phyloP scores from a whole-genome alignment of 31 red algal genomes.

The Odonthalia washingtoniensis region DNA sequence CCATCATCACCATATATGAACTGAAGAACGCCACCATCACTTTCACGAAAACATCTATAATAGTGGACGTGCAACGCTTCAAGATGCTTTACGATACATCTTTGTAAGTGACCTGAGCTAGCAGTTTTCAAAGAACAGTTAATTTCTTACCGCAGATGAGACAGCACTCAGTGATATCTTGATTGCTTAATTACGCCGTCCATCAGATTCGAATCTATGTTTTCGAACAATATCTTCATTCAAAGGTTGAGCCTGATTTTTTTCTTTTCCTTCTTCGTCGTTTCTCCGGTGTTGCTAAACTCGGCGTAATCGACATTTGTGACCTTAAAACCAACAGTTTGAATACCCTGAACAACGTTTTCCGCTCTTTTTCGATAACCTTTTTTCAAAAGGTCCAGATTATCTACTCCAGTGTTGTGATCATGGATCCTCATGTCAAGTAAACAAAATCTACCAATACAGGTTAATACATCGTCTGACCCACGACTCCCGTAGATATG shows the following conservation, averaged over 20 bases:
- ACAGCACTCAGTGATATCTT: conserved; percentile 76
- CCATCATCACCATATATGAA: conserved; percentile 99
- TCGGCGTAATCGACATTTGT: conserved; percentile 63
- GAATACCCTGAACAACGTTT: conserved; percentile 31
- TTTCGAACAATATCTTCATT: conserved; percentile 65
- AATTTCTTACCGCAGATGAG: conserved; percentile 76
- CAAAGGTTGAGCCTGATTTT: conserved; percentile 47
- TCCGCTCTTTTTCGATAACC: conserved; percentile 65
- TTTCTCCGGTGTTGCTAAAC: conserved; percentile 45
- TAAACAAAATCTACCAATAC: conserved; percentile 86
- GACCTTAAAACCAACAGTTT: conserved; percentile 45
- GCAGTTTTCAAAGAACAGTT: conserved; percentile 98
- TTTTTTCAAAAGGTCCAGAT: conserved; percentile 68
- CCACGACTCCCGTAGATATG: conserved; percentile 82
- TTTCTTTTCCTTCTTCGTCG: background rate
- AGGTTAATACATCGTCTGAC: conserved; percentile 85
- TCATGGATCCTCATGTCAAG: conserved; percentile 83
- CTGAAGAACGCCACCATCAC: conserved; percentile 84
- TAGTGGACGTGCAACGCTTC: conserved; percentile 89
- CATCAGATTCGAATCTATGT: no score
- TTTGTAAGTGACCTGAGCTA: conserved; percentile 96
- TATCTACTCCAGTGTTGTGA: conserved; percentile 93
- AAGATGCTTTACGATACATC: no score
- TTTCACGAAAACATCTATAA: conserved; percentile 89
- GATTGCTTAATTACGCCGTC: conserved; percentile 85